Conservation (phyloP, 768 basidiomycete species). For the Albatrellus ellisii region DNA sequence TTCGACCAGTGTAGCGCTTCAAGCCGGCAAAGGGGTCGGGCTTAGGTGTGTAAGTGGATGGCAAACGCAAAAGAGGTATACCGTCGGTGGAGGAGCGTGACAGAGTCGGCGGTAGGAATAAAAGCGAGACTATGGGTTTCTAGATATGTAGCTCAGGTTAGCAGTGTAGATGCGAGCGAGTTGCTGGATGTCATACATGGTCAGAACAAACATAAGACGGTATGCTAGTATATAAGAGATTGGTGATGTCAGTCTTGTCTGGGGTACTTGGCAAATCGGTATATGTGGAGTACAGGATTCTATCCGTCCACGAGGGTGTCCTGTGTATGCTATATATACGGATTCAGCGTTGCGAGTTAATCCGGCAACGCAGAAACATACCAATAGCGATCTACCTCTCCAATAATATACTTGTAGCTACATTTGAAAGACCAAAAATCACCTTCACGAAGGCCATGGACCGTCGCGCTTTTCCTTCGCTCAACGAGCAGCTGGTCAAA, state of each 20-base stretch:
- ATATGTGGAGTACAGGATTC: slow-evolving; percentile 74
- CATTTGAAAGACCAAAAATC: slow-evolving; percentile 80
- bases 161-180: neutral
- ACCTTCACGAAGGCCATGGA: slow-evolving; percentile 72
- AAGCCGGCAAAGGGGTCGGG: slow-evolving; percentile 39
- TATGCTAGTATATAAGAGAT: slow-evolving; percentile 65
- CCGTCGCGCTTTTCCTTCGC: slow-evolving; percentile 47
- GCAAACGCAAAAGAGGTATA: slow-evolving; percentile 35
- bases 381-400: slow-evolving; percentile 76
- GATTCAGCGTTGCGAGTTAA: neutral
- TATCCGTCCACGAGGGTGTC: slow-evolving; percentile 86
- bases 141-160: slow-evolving; percentile 17
- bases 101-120: slow-evolving; percentile 41
- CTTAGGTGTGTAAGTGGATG: slow-evolving; percentile 32
- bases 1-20: slow-evolving; percentile 54
- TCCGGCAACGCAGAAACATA: slow-evolving; percentile 19
- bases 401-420: slow-evolving; percentile 79
- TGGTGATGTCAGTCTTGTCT: slow-evolving; percentile 40
- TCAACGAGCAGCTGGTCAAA: slow-evolving; percentile 61
- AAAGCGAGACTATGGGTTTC: slow-evolving; percentile 80
- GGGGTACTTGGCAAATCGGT: slow-evolving; percentile 44
- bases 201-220: slow-evolving; percentile 83
- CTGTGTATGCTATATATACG: slow-evolving; percentile 41
- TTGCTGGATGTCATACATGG: slow-evolving; percentile 45
- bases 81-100: slow-evolving; percentile 15